Percentiles rank a stretch among this genome's conserved stretches.
Evolutionary conservation across 2,329 filamentous ascomycete genomes (phyloP).

Genomic region (Beauveria bassiana): DNA sequence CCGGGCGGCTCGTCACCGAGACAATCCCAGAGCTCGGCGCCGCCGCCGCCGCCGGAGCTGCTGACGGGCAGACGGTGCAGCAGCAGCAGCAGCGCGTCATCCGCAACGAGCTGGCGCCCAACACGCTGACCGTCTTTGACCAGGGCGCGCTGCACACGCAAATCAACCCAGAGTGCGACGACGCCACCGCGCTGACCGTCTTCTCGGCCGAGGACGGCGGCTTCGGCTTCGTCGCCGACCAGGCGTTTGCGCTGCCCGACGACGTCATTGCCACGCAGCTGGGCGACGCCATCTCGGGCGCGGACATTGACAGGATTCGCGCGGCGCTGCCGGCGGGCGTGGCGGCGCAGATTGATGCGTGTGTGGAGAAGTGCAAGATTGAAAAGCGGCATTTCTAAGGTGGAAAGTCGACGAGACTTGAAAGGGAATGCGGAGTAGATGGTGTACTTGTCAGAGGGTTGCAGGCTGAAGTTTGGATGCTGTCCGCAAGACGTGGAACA

Average conservation of each 20-base stretch:
- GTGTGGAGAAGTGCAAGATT: slow-evolving; percentile 6
- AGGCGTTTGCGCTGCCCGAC: slow-evolving; percentile 38
- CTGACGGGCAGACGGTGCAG: slow-evolving; percentile 22
- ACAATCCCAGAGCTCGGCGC: slow-evolving; percentile 45
- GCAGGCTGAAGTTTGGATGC: no score
- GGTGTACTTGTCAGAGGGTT: no score
- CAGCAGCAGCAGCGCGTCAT: slow-evolving; percentile 32
- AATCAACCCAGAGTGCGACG: slow-evolving; percentile 47
- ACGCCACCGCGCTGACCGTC: slow-evolving; percentile 41
- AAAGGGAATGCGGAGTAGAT: neutral
- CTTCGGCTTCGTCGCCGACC: slow-evolving; percentile 41
- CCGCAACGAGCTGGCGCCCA: slow-evolving; percentile 30
- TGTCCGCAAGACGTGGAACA: no score
- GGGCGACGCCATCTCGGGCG: slow-evolving; percentile 37
- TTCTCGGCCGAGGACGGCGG: slow-evolving; percentile 45
- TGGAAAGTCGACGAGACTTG: neutral
- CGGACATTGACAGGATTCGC: slow-evolving; percentile 38
- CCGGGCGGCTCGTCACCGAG: slow-evolving; percentile 41
- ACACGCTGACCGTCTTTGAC: slow-evolving; percentile 47
- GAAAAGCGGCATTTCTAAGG: neutral
- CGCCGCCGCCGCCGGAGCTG: slow-evolving; percentile 35
- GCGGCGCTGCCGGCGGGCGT: slow-evolving; percentile 12
- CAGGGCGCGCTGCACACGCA: slow-evolving; percentile 48
- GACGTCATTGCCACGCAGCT: slow-evolving; percentile 40
- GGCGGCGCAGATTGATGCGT: neutral